These are phyloP conservation scores for Scleroderma bovista DNA, from an alignment of 768 basidiomycete species.

Conservation along the genomic window DNA sequence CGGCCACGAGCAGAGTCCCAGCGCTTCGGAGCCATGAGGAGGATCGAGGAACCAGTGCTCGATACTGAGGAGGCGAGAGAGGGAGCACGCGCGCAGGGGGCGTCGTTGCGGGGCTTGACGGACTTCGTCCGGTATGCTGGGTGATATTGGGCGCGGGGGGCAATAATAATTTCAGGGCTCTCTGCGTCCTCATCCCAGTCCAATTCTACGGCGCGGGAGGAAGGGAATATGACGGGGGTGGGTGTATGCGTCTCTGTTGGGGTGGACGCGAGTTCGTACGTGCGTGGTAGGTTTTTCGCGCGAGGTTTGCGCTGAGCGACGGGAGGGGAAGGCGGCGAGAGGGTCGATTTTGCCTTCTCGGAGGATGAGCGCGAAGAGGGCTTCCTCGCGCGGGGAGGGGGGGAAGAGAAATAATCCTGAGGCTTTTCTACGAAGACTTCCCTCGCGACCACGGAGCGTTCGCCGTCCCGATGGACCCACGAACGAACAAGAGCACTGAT, in stretches of 20 bases:
- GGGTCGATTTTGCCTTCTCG: constrained; percentile 14
- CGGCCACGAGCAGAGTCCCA: constrained; percentile 12
- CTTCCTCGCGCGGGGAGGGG: constrained; percentile 17
- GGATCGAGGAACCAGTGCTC: constrained; percentile 23
- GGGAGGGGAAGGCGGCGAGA: constrained; percentile 9
- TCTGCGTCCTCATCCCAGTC: constrained; percentile 25
- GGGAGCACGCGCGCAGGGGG: constrained; percentile 15
- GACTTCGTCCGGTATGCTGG: constrained; percentile 10
- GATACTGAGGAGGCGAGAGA: constrained; percentile 18
- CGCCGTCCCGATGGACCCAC: constrained; percentile 22
- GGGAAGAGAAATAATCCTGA: constrained; percentile 27
- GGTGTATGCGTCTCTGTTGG: constrained; percentile 25
- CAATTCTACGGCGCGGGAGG: constrained; percentile 25
- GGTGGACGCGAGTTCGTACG: constrained; percentile 10
- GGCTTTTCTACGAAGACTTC: constrained; percentile 24
- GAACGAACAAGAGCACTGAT: constrained; percentile 37
- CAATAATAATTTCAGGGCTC: constrained; percentile 11
- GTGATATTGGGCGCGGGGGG: constrained; percentile 19
- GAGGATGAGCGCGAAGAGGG: neutral
- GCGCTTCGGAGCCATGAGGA: constrained; percentile 25
- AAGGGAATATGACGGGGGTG: constrained; percentile 28
- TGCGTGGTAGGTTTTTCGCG: constrained; percentile 4
- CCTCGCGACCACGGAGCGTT: constrained; percentile 24
- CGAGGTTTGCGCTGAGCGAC: constrained; percentile 4
- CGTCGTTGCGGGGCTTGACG: constrained; percentile 2